phyloP scores from a whole-genome alignment of 2,329 filamentous ascomycete species.

The Fusarium neocosmosporiellum region DNA sequence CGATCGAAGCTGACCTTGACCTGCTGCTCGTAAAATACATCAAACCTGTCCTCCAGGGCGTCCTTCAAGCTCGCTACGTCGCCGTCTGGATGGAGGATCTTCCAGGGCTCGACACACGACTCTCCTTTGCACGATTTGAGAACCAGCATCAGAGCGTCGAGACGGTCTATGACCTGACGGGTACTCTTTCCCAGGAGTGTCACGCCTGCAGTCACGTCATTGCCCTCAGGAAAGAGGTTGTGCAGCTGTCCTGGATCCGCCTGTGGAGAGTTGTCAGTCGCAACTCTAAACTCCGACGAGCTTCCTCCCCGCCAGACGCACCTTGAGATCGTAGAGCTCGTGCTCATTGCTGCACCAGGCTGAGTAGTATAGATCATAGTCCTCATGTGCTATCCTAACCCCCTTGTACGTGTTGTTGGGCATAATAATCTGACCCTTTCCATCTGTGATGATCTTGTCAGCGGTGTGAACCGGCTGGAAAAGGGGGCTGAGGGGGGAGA shows the following conservation, averaged over 20 bases:
- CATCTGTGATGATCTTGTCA: slow-evolving; percentile 29
- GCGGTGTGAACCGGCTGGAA: neutral
- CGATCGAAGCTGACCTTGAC: slow-evolving; percentile 62
- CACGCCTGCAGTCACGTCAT: neutral
- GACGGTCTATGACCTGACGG: slow-evolving; percentile 57
- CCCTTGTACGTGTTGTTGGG: slow-evolving; percentile 71
- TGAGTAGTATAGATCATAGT: slow-evolving; percentile 72
- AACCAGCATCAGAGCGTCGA: slow-evolving; percentile 70
- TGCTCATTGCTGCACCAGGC: slow-evolving; percentile 77
- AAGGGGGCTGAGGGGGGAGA: neutral
- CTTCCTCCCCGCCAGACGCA: neutral
- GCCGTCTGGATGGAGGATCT: slow-evolving; percentile 64
- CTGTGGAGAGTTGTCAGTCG: slow-evolving; percentile 45
- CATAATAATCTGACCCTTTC: slow-evolving; percentile 23
- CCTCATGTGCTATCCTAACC: slow-evolving; percentile 62
- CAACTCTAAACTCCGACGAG: neutral
- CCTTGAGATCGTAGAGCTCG: slow-evolving; percentile 73
- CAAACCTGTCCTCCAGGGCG: slow-evolving; percentile 60
- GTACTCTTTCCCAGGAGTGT: slow-evolving; percentile 41
- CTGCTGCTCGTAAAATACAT: slow-evolving; percentile 63
- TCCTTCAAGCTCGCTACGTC: slow-evolving; percentile 62
- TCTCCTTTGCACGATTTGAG: slow-evolving; percentile 69
- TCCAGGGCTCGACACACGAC: slow-evolving; percentile 67
- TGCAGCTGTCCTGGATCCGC: slow-evolving; percentile 63
- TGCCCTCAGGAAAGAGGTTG: slow-evolving; percentile 51